Base-by-base conservation (phyloP, 345 rosid genomes). In the Viola odorata region DNA sequence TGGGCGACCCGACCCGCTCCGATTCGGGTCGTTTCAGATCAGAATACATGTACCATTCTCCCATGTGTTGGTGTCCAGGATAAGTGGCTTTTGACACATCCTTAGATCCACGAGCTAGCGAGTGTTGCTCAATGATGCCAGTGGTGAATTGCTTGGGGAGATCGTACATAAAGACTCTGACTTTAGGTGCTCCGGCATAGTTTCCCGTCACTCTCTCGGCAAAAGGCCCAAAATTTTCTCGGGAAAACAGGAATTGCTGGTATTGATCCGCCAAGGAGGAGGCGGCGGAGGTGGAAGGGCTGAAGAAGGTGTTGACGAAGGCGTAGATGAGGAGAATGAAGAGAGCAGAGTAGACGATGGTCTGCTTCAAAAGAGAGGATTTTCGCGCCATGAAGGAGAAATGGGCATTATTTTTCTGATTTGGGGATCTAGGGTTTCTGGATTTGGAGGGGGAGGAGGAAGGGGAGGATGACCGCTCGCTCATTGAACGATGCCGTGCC, bases 21-120 rank as follows among this genome's bases (percentile, higher is more conserved):
- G 50, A 14, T 1, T 82, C 82, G 56, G 85, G 85, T 0, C 81
- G 83, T 60, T 47, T 72, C 11, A 94, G 73, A 64, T 94, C 99
- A 45, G 85, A 72, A 73, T 79, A 94, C 23, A 94, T 76, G 71
- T 78, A 84, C 99, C 99, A 94, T 70, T 94, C 99, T 37, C 87
- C 97, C 99, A 91, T 94, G 73, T 94, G 99, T 73, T 94, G 99
- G 80, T 94, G 99, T 14, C 97, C 97, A 8, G 99, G 99, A 69
- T 94, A 94, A 65, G 75, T 86, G 61, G 81, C 75, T 44, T 62
- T 50, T 15, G 90, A 66, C 42, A 76, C 64, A 62, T 84, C 91
- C 49, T 63, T 9, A 3, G 82, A 83, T 1, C 95, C 92, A 52
- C 97, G 95, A 32, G 90, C 97, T 41, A 81, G 64, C 32, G 86